Conservation (phyloP, 768 basidiomycete species). For the Coprinopsis strossmayeri region DNA sequence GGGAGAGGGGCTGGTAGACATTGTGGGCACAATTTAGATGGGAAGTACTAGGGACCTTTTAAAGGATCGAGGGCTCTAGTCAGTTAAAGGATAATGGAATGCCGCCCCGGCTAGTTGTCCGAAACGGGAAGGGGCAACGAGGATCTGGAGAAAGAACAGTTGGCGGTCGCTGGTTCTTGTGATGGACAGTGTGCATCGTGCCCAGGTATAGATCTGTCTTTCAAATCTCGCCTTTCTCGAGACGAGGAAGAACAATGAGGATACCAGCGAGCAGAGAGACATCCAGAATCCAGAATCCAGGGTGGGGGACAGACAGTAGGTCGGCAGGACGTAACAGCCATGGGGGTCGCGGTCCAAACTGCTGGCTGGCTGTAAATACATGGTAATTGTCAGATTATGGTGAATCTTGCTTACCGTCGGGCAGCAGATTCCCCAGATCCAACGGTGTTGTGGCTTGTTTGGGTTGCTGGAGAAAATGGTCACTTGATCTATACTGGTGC, state of each 20-base stretch:
- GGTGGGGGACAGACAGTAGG: too few relatives aligned
- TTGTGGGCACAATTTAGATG: too few relatives aligned
- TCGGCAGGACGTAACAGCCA: too few relatives aligned
- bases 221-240: background rate
- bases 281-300: background rate
- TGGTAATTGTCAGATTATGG: background rate
- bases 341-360: too few relatives aligned
- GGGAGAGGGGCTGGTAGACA: constrained; percentile 1
- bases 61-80: background rate
- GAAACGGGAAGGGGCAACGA: constrained; percentile 12
- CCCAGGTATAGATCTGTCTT: too few relatives aligned
- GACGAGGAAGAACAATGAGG: too few relatives aligned
- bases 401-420: too few relatives aligned
- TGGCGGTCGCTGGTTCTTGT: background rate
- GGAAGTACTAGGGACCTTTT: too few relatives aligned
- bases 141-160: constrained; percentile 10
- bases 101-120: constrained; percentile 10
- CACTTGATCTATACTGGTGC: constrained; percentile 26
- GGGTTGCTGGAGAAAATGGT: constrained; percentile 19
- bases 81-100: constrained; percentile 17
- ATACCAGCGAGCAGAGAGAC: background rate
- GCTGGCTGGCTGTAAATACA: too few relatives aligned
- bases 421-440: too few relatives aligned
- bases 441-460: constrained; percentile 29
- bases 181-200: background rate